Evolutionary conservation across 225 moss, liverwort and hornwort species (phyloP).

Genomic region (Lunularia cruciata): DNA sequence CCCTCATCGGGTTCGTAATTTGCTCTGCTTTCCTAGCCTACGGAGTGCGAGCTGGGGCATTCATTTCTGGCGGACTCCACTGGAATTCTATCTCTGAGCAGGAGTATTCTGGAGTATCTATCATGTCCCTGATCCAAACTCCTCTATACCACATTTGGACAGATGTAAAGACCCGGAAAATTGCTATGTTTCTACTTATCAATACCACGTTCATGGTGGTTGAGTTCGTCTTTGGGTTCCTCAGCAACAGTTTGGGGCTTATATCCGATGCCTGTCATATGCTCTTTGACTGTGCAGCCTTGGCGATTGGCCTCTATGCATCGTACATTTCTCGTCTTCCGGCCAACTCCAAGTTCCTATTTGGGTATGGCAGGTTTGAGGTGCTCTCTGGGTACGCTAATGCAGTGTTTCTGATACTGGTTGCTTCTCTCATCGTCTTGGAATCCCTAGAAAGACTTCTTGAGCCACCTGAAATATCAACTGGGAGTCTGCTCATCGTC

Average conservation of each 20-base stretch:
- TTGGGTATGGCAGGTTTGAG: constrained; percentile 92
- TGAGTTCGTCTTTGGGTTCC: constrained; percentile 89
- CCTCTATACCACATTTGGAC: constrained; percentile 69
- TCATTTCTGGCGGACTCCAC: constrained; percentile 53
- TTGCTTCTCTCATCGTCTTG: constrained; percentile 93
- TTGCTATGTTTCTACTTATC: constrained; percentile 78
- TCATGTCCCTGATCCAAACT: constrained; percentile 58
- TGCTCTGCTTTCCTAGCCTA: constrained; percentile 42
- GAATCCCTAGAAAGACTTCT: constrained; percentile 89
- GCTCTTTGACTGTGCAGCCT: constrained; percentile 95
- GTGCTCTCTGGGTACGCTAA: constrained; percentile 87
- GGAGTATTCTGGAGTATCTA: constrained; percentile 43
- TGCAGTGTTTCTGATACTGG: constrained; percentile 80
- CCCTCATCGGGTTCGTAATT: constrained; percentile 43
- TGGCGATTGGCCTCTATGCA: constrained; percentile 97
- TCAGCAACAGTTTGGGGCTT: constrained; percentile 94
- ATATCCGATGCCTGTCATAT: constrained; percentile 98
- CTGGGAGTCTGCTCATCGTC: constrained; percentile 80
- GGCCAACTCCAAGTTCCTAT: constrained; percentile 74
- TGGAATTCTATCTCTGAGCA: constrained; percentile 50
- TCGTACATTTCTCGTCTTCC: constrained; percentile 88
- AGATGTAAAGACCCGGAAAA: constrained; percentile 76
- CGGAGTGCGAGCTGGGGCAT: constrained; percentile 49
- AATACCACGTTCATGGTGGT: constrained; percentile 92
- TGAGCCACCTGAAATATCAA: constrained; percentile 87